Percentiles rank a stretch among this genome's conserved stretches.
phyloP scores from a whole-genome alignment of 1,139 yeast species.

The Pneumocystis murina region DNA sequence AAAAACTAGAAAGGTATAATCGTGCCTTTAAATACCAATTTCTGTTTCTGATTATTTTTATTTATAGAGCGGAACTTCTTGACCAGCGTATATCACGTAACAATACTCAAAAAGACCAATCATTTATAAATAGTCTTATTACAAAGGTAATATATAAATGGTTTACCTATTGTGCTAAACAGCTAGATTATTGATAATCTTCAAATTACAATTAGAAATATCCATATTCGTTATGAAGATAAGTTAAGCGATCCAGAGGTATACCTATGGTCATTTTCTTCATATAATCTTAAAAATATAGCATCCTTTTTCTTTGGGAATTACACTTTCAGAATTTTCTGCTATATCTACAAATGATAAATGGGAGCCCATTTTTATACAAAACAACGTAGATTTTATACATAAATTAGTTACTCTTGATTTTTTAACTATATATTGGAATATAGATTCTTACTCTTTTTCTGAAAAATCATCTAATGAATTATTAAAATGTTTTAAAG shows the following conservation, averaged over 20 bases:
- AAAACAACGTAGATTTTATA: slow-evolving; percentile 52
- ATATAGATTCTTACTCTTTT: slow-evolving; percentile 43
- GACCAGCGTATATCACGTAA: slow-evolving; percentile 25
- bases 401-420: slow-evolving; percentile 65
- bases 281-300: slow-evolving; percentile 28
- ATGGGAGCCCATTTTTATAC: slow-evolving; percentile 78
- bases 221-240: slow-evolving; percentile 87
- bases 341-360: slow-evolving; percentile 77
- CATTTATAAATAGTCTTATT: slow-evolving; percentile 73
- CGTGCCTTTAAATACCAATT: slow-evolving; percentile 18
- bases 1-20: slow-evolving; percentile 57
- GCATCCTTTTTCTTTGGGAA: slow-evolving; percentile 67
- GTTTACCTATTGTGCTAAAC: background rate
- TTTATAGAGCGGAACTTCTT: slow-evolving; percentile 20
- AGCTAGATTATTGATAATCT: slow-evolving; percentile 61
- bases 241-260: slow-evolving; percentile 26
- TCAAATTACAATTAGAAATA: slow-evolving; percentile 82
- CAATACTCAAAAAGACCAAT: slow-evolving; percentile 46
- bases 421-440: slow-evolving; percentile 71
- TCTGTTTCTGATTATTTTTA: background rate
- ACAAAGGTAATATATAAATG: slow-evolving; percentile 35
- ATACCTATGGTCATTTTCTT: slow-evolving; percentile 23
- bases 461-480: slow-evolving; percentile 16
- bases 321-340: slow-evolving; percentile 70
- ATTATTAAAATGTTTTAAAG: slow-evolving; percentile 14